phyloP scores from a whole-genome alignment of 768 basidiomycete species.

The Saitozyma sp. region DNA sequence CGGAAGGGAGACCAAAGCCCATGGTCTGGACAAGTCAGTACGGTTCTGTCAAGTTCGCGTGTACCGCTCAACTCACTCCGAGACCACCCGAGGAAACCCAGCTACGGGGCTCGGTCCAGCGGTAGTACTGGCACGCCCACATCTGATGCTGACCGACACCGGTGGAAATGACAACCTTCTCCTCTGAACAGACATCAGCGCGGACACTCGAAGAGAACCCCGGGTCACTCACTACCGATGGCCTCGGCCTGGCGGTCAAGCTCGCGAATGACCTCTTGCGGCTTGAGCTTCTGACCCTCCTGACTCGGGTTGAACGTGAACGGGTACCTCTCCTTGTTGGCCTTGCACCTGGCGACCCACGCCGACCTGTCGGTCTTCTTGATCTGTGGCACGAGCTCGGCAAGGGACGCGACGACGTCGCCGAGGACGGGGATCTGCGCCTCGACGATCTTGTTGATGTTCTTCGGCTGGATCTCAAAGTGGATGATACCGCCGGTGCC shows the following conservation, averaged over 20 bases:
- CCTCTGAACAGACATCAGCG: slow-evolving; percentile 56
- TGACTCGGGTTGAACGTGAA: slow-evolving; percentile 75
- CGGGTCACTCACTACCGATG: slow-evolving; percentile 52
- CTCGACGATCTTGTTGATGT: slow-evolving; percentile 97
- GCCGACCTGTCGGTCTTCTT: slow-evolving; percentile 61
- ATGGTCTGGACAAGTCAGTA: slow-evolving; percentile 67
- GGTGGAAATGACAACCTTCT: slow-evolving; percentile 82
- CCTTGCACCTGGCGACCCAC: slow-evolving; percentile 81
- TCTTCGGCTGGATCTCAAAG: slow-evolving; percentile 98
- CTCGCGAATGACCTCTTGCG: slow-evolving; percentile 94
- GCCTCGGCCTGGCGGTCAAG: slow-evolving; percentile 70
- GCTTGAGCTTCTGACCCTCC: slow-evolving; percentile 76
- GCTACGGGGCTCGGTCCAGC: slow-evolving; percentile 84
- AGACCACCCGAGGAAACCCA: slow-evolving; percentile 93
- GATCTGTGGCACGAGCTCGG: slow-evolving; percentile 74
- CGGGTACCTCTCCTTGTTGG: slow-evolving; percentile 84
- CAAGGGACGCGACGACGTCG: slow-evolving; percentile 83
- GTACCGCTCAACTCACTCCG: slow-evolving; percentile 64
- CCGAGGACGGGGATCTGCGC: slow-evolving; percentile 91
- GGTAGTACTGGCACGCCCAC: slow-evolving; percentile 95
- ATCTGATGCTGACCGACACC: slow-evolving; percentile 99
- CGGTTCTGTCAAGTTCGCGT: not conserved
- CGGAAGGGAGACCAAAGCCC: slow-evolving; percentile 94
- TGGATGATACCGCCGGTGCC: slow-evolving; percentile 97
- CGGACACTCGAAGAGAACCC: not conserved